Percentiles rank a stretch among this genome's conserved stretches.
These are phyloP conservation scores for Zygoascus bituminiphila DNA, from an alignment of 805 yeast genomes.

Conservation along the genomic window DNA sequence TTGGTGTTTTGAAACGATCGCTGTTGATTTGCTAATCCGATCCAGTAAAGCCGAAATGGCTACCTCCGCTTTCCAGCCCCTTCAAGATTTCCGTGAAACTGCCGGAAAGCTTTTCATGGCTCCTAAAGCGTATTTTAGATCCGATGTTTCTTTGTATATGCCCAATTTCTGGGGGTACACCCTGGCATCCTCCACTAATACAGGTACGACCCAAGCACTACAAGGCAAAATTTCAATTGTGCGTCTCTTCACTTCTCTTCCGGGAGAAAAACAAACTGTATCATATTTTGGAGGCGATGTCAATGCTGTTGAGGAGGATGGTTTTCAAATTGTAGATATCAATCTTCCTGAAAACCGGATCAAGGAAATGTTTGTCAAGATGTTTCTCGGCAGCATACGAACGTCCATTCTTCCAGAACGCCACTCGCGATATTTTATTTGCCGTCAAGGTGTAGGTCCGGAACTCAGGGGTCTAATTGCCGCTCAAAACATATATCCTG, in stretches of 20 bases:
- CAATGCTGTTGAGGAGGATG: conserved; percentile 33
- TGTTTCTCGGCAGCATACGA: conserved; percentile 40
- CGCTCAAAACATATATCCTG: conserved; percentile 71
- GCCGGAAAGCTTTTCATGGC: conserved; percentile 79
- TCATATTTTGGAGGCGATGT: conserved; percentile 46
- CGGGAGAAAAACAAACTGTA: conserved; percentile 61
- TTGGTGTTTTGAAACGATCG: neutral
- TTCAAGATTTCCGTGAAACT: conserved; percentile 58
- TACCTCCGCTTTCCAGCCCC: conserved; percentile 58
- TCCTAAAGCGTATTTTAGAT: conserved; percentile 70
- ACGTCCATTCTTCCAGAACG: conserved; percentile 39
- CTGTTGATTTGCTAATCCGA: too few relatives aligned
- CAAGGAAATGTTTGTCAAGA: conserved; percentile 55
- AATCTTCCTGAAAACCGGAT: conserved; percentile 65
- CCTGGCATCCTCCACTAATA: conserved; percentile 28
- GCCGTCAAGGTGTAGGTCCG: conserved; percentile 50
- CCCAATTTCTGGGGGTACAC: conserved; percentile 66
- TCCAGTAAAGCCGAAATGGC: conserved; percentile 46
- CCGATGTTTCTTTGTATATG: conserved; percentile 66
- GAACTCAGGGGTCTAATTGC: conserved; percentile 50
- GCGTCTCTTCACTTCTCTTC: conserved; percentile 54
- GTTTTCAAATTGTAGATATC: conserved; percentile 66
- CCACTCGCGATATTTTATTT: conserved; percentile 52
- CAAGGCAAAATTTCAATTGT: conserved; percentile 52
- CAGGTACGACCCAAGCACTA: conserved; percentile 33